Conservation (phyloP, 768 basidiomycete genomes). For the Mrakia blollopis region DNA sequence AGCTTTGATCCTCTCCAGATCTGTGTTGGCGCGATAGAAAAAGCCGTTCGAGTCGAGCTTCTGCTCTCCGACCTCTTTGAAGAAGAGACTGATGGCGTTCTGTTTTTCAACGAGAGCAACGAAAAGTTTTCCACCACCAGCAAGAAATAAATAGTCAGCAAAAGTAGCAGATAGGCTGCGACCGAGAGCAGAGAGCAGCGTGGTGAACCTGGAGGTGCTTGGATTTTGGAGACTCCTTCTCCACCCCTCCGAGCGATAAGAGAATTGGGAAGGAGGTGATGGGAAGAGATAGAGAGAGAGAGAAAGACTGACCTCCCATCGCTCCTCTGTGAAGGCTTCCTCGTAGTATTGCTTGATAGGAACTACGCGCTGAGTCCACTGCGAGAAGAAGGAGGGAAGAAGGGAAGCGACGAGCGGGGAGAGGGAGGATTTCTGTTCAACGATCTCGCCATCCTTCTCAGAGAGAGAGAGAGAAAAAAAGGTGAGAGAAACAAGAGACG, state of each 20-base stretch:
- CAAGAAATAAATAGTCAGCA: background rate
- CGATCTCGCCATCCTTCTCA: background rate
- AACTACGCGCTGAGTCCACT: background rate
- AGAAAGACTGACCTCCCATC: background rate
- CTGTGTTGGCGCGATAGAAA: background rate
- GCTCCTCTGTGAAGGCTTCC: background rate
- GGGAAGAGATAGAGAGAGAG: background rate
- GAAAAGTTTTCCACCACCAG: background rate
- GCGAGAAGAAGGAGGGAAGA: background rate
- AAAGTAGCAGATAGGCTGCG: background rate
- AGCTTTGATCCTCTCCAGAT: background rate
- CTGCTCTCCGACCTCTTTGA: background rate
- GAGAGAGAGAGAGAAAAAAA: too few relatives aligned
- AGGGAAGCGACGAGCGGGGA: background rate
- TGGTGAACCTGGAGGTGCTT: background rate
- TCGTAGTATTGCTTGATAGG: constrained; percentile 18
- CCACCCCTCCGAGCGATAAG: background rate
- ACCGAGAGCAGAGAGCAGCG: background rate
- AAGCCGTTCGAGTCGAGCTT: background rate
- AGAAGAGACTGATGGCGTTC: background rate
- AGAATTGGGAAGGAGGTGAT: background rate
- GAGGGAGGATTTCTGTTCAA: background rate
- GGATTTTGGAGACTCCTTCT: background rate
- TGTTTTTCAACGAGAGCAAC: background rate
- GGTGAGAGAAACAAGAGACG: background rate